A percentile compares a stretch with the other conserved stretches of the same genome.
These are phyloP conservation scores for Russula dissimulans DNA, from an alignment of 768 basidiomycete genomes.

Conservation along the genomic window DNA sequence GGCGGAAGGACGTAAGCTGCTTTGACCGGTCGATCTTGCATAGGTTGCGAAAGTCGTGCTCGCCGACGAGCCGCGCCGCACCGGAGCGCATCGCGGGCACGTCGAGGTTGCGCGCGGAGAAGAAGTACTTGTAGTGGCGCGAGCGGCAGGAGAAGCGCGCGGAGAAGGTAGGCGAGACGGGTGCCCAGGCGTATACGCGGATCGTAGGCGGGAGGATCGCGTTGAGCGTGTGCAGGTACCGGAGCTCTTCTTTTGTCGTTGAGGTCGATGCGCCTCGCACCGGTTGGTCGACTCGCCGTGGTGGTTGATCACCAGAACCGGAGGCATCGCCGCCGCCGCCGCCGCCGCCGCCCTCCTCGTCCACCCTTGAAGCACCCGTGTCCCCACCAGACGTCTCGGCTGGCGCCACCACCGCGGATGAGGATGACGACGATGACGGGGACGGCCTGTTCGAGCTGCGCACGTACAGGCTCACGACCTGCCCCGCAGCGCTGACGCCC, in stretches of 20 bases:
- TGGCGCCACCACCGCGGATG: neutral
- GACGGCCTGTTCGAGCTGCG: conserved; percentile 47
- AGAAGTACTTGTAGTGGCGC: conserved; percentile 98
- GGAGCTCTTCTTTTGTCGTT: conserved; percentile 39
- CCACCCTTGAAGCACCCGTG: neutral
- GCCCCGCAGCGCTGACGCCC: conserved; percentile 90
- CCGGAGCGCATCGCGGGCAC: conserved; percentile 67
- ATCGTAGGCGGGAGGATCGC: conserved; percentile 82
- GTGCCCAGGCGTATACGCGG: conserved; percentile 90
- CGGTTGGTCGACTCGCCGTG: neutral
- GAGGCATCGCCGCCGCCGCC: neutral
- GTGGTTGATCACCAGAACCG: neutral
- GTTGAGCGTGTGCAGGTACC: conserved; percentile 77
- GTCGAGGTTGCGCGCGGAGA: conserved; percentile 60
- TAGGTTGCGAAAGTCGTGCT: conserved; percentile 93
- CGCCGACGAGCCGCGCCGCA: conserved; percentile 63
- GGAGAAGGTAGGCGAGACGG: conserved; percentile 69
- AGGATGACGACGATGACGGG: neutral
- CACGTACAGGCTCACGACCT: conserved; percentile 89
- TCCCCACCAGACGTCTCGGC: neutral
- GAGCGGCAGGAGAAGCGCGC: conserved; percentile 80
- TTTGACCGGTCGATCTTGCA: conserved; percentile 91
- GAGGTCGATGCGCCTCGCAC: neutral
- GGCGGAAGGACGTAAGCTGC: conserved; percentile 73
- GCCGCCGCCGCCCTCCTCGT: neutral